phyloP scores from a whole-genome alignment of 2,329 filamentous ascomycete genomes.

The Ceratocystis destructans region DNA sequence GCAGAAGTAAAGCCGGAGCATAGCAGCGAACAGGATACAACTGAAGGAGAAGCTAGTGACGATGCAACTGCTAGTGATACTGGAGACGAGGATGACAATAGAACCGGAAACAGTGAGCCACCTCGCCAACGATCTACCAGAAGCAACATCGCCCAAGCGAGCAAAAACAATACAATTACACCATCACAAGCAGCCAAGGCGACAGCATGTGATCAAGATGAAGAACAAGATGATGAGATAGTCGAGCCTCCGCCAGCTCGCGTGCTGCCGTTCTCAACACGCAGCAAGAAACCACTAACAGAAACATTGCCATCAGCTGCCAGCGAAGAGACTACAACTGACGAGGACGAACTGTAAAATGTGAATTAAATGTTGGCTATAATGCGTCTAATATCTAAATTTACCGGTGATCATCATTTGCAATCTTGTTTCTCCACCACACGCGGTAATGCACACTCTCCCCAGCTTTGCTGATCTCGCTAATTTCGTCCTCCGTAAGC shows the following conservation, averaged over 20 bases:
- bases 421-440: conserved; percentile 44
- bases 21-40: conserved; percentile 25
- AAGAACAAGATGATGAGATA: conserved; percentile 19
- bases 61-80: conserved; percentile 30
- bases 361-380: background rate
- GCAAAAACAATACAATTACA: background rate
- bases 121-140: conserved; percentile 14
- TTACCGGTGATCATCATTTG: conserved; percentile 36
- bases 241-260: conserved; percentile 28
- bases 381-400: background rate
- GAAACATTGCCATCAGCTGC: conserved; percentile 32
- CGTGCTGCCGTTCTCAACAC: conserved; percentile 33
- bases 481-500: conserved; percentile 45
- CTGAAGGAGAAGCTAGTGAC: conserved; percentile 31
- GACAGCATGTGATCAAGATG: background rate
- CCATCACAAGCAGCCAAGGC: background rate
- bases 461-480: conserved; percentile 42
- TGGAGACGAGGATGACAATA: conserved; percentile 31
- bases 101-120: background rate
- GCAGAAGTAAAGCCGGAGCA: conserved; percentile 18
- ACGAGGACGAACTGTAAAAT: conserved; percentile 8
- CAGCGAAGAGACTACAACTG: conserved; percentile 3
- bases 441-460: conserved; percentile 46
- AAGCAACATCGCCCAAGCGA: conserved; percentile 16
- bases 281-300: conserved; percentile 24